Evolutionary conservation across 805 yeast genomes (phyloP).

Genomic region (Kuraishia capsulata): DNA sequence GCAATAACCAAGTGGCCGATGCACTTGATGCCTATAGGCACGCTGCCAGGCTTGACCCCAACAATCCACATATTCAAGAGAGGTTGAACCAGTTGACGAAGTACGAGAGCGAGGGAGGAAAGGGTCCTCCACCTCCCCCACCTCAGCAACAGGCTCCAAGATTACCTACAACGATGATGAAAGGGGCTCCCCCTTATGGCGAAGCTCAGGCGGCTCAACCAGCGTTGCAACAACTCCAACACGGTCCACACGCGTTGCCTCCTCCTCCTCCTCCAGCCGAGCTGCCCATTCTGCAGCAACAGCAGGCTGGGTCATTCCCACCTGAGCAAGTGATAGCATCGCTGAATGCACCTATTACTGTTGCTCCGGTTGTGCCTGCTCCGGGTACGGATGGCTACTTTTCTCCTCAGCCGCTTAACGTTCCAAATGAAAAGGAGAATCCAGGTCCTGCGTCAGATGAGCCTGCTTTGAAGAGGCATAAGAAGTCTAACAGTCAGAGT

Average conservation of each 20-base stretch:
- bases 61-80: slow-evolving; percentile 88
- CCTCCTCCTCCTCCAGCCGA: slow-evolving; percentile 2
- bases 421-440: slow-evolving; percentile 1
- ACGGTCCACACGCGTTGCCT: neutral
- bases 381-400: neutral
- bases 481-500: slow-evolving; percentile 1
- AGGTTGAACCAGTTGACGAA: slow-evolving; percentile 79
- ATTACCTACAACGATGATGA: slow-evolving; percentile 52
- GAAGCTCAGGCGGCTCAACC: slow-evolving; percentile 15
- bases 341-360: neutral
- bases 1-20: slow-evolving; percentile 90
- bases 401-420: neutral
- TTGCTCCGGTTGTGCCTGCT: slow-evolving; percentile 1
- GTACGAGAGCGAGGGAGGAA: slow-evolving; percentile 60
- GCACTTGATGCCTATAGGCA: slow-evolving; percentile 96
- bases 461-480: slow-evolving; percentile 1
- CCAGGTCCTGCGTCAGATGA: slow-evolving; percentile 1
- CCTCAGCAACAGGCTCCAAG: slow-evolving; percentile 63
- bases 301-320: slow-evolving; percentile 1
- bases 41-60: slow-evolving; percentile 92
- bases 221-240: slow-evolving; percentile 9
- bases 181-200: slow-evolving; percentile 17
- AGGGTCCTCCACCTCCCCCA: slow-evolving; percentile 39
- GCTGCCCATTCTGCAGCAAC: slow-evolving; percentile 2
- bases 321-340: slow-evolving; percentile 1